phyloP scores from a whole-genome alignment of 148 eudicot genomes.

The Beta vulgaris region DNA sequence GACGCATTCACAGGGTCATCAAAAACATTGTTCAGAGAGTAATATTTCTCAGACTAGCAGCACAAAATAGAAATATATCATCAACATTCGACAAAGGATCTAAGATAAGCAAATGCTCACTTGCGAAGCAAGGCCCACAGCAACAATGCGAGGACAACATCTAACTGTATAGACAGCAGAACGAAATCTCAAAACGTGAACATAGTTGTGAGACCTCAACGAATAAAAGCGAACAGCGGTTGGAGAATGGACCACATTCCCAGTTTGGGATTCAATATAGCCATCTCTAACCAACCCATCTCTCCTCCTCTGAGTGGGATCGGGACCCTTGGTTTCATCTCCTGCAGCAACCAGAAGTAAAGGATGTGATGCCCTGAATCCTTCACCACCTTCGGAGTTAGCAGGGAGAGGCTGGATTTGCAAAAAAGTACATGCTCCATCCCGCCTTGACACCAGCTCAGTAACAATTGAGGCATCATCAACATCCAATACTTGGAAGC shows the following conservation, averaged over 20 bases:
- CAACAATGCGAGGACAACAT: slow-evolving; percentile 89
- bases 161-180: slow-evolving; percentile 78
- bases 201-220: slow-evolving; percentile 72
- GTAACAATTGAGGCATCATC: slow-evolving; percentile 79
- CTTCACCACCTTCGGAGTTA: slow-evolving; percentile 48
- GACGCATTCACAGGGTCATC: background rate
- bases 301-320: slow-evolving; percentile 48
- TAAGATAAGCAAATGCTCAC: slow-evolving; percentile 41
- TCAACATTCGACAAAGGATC: background rate
- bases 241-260: slow-evolving; percentile 52
- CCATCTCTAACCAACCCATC: slow-evolving; percentile 44
- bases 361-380: slow-evolving; percentile 66
- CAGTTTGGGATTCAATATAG: slow-evolving; percentile 49
- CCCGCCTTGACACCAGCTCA: slow-evolving; percentile 89
- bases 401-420: slow-evolving; percentile 85
- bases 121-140: slow-evolving; percentile 90
- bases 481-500: slow-evolving; percentile 93
- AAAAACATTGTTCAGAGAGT: background rate
- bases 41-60: background rate
- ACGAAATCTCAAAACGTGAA: slow-evolving; percentile 77
- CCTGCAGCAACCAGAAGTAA: slow-evolving; percentile 88
- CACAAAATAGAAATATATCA: background rate
- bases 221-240: slow-evolving; percentile 94
- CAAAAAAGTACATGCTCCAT: slow-evolving; percentile 83
- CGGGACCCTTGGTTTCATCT: slow-evolving; percentile 59